Conservation (phyloP, 345 rosid genomes). For the Hibiscus syriacus region DNA sequence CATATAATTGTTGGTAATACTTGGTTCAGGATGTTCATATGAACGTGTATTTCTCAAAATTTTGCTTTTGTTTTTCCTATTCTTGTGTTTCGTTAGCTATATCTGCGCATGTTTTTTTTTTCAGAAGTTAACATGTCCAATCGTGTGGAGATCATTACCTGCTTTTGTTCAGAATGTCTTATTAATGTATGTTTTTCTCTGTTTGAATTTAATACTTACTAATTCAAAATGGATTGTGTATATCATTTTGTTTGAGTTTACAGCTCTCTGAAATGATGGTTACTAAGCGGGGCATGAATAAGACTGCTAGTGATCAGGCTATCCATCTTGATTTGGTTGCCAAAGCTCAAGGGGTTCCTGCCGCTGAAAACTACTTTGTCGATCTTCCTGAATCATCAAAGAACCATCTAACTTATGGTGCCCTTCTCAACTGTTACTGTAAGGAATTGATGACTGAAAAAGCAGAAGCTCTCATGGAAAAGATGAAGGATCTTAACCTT, state of each 20-base stretch:
- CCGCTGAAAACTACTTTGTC: slow-evolving; percentile 73
- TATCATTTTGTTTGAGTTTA: slow-evolving; percentile 7
- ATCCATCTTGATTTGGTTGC: slow-evolving; percentile 93
- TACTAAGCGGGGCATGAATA: slow-evolving; percentile 64
- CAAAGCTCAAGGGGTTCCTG: slow-evolving; percentile 64
- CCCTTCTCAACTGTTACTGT: slow-evolving; percentile 90
- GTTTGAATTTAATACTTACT: background rate
- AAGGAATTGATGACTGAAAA: slow-evolving; percentile 69
- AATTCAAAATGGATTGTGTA: background rate
- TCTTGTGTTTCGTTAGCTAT: too few relatives aligned
- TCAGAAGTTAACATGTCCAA: too few relatives aligned
- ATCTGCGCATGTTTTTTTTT: too few relatives aligned
- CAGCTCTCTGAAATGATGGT: slow-evolving; percentile 82
- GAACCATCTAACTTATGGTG: slow-evolving; percentile 62
- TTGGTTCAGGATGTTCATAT: background rate
- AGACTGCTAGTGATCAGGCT: slow-evolving; percentile 91
- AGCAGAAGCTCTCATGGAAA: slow-evolving; percentile 67
- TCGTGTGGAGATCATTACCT: too few relatives aligned
- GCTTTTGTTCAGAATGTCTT: too few relatives aligned
- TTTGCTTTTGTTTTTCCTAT: too few relatives aligned
- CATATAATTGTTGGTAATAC: background rate
- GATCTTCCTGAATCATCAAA: slow-evolving; percentile 78
- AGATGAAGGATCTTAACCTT: slow-evolving; percentile 90
- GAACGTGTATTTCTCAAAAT: background rate
- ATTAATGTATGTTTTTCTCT: background rate